These are phyloP conservation scores for Cyclotella sp. DNA, from an alignment of 108 stramenopile genomes.

Conservation along the genomic window DNA sequence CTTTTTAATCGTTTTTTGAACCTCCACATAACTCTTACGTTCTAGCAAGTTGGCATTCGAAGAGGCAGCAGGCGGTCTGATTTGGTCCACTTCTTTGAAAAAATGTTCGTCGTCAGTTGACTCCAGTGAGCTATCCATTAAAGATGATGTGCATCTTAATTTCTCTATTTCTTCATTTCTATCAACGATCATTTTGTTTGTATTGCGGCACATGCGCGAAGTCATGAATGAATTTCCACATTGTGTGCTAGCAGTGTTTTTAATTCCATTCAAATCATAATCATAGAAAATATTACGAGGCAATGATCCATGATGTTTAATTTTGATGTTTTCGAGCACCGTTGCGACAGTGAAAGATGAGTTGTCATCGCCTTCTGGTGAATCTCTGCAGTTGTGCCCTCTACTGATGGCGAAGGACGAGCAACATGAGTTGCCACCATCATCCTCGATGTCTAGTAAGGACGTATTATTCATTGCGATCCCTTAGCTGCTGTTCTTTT, in stretches of 20 bases:
- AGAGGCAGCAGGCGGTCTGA: not conserved
- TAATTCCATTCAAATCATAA: not conserved
- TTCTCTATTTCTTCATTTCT: not conserved
- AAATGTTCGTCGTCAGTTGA: not conserved
- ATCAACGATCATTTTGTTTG: not conserved
- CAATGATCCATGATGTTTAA: not conserved
- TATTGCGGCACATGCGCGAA: not conserved
- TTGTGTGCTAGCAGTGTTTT: not conserved
- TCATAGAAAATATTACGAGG: not conserved
- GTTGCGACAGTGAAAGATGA: not conserved
- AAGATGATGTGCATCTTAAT: constrained; percentile 3
- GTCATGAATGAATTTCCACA: not conserved
- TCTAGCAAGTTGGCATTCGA: not conserved
- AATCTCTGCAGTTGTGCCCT: not conserved
- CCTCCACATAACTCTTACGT: not conserved
- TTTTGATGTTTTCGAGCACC: not conserved
- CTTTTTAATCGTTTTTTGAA: constrained; percentile 7
- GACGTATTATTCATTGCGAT: not conserved
- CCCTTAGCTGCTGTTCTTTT: no score
- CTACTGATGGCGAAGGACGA: not conserved
- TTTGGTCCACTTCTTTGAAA: not conserved
- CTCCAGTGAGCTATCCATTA: not conserved
- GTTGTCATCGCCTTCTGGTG: not conserved
- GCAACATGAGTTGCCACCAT: constrained; percentile 8
- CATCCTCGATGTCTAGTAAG: constrained; percentile 2